Evolutionary conservation across 2,329 filamentous ascomycete genomes (phyloP).

Genomic region (Trichoderma afroharzianum): DNA sequence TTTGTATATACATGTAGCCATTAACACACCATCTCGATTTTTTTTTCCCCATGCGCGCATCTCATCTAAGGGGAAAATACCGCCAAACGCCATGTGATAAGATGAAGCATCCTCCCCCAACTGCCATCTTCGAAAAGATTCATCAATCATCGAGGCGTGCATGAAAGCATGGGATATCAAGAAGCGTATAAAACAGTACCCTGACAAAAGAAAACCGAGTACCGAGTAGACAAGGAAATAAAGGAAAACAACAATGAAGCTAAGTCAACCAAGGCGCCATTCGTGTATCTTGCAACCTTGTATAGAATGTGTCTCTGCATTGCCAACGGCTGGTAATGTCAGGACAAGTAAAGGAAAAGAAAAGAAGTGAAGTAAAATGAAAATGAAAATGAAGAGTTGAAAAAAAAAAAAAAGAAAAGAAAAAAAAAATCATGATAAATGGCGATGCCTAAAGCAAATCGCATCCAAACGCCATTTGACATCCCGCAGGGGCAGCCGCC

Average conservation of each 20-base stretch:
- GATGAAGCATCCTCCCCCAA: background rate
- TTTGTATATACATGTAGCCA: conserved; percentile 10
- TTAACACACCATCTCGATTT: conserved; percentile 2
- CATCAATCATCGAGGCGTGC: background rate
- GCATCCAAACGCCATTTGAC: conserved; percentile 13
- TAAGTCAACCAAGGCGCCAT: conserved; percentile 9
- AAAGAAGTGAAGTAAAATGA: background rate
- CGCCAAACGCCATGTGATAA: conserved; percentile 11
- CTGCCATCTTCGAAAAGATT: background rate
- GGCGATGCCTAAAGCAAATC: background rate
- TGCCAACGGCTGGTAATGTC: background rate
- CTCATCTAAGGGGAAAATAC: background rate
- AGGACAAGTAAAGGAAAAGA: background rate
- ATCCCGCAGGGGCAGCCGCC: background rate
- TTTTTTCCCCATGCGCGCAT: background rate
- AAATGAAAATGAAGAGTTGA: background rate
- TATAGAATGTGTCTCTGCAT: background rate
- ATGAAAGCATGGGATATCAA: conserved; percentile 8
- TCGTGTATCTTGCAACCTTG: conserved; percentile 16
- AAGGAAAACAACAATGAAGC: background rate
- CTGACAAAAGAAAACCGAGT: background rate
- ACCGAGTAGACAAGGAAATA: background rate
- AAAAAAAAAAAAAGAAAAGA: background rate
- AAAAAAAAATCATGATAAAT: background rate
- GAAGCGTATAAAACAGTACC: background rate